Evolutionary conservation across 2,329 filamentous ascomycete species (phyloP).

Genomic region (Elsinoe perseae): DNA sequence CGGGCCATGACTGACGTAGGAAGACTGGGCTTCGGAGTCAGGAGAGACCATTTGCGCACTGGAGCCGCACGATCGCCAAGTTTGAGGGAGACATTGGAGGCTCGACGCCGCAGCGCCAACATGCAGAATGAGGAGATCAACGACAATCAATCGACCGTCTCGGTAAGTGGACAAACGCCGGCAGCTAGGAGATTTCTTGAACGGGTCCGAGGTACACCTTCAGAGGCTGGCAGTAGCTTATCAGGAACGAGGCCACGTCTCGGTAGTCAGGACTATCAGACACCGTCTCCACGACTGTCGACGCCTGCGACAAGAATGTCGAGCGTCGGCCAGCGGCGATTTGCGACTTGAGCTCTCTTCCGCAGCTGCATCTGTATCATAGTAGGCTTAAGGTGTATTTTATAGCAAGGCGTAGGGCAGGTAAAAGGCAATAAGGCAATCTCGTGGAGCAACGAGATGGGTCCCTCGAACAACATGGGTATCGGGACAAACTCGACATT

Average conservation of each 20-base stretch:
- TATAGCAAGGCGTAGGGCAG: conserved; percentile 3
- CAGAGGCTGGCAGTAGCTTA: conserved; percentile 10
- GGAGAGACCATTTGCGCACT: conserved; percentile 25
- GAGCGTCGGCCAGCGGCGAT: conserved; percentile 5
- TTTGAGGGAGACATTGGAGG: conserved; percentile 21
- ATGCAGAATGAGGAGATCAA: conserved; percentile 6
- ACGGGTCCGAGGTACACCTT: conserved; percentile 3
- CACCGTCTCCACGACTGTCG: background rate
- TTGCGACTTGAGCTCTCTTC: background rate
- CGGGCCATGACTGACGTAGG: conserved; percentile 42
- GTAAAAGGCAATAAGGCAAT: background rate
- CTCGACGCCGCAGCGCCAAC: conserved; percentile 19
- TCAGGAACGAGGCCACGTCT: background rate
- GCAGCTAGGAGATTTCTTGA: conserved; percentile 12
- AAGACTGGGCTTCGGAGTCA: conserved; percentile 5
- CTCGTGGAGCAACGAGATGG: background rate
- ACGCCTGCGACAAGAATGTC: background rate
- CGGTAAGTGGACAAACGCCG: conserved; percentile 7
- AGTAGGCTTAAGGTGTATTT: background rate
- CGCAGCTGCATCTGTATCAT: background rate
- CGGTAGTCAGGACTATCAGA: conserved; percentile 9
- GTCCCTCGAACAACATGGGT: background rate
- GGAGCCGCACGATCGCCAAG: conserved; percentile 18
- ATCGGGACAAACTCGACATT: background rate
- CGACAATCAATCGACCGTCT: conserved; percentile 1